These are phyloP conservation scores for Grammothele lineata DNA, from an alignment of 768 basidiomycete species.

Conservation along the genomic window DNA sequence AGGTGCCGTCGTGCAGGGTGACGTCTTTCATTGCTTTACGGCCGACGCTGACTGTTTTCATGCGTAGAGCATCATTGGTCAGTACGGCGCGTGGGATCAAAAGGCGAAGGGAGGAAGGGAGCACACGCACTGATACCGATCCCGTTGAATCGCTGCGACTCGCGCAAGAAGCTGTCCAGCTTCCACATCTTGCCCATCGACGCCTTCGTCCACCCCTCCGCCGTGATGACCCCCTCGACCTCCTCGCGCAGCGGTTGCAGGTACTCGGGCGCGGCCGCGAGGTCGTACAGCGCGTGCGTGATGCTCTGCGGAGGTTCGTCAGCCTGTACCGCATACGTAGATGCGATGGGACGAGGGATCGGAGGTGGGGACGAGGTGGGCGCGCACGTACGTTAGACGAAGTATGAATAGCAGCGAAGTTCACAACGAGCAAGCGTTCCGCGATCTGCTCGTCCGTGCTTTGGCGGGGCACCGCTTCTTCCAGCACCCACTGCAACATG, in stretches of 20 bases:
- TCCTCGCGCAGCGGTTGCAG: conserved; percentile 30
- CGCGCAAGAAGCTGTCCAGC: conserved; percentile 34
- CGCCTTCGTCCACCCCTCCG: conserved; percentile 30
- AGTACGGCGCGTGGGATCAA: neutral
- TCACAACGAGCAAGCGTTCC: neutral
- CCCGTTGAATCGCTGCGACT: conserved; percentile 25
- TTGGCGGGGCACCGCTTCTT: neutral
- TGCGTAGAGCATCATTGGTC: too few relatives aligned
- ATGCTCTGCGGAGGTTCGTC: conserved; percentile 22
- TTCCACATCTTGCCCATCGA: conserved; percentile 28
- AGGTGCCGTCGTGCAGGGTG: conserved; percentile 41
- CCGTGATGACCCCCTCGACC: conserved; percentile 21
- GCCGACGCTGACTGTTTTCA: conserved; percentile 20
- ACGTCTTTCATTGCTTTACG: conserved; percentile 35
- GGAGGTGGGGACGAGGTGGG: conserved; percentile 30
- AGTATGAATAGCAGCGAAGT: neutral
- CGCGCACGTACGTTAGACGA: conserved; percentile 12
- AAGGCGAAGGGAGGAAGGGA: neutral
- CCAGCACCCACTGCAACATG: neutral
- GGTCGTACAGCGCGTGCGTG: conserved; percentile 25
- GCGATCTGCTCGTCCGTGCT: neutral
- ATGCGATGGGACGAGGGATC: conserved; percentile 30
- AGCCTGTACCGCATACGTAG: too few relatives aligned
- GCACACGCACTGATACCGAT: conserved; percentile 13
- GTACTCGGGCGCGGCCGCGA: conserved; percentile 26